Conservation (phyloP, 495 filamentous ascomycete species). For the Penicillium argentinense region DNA sequence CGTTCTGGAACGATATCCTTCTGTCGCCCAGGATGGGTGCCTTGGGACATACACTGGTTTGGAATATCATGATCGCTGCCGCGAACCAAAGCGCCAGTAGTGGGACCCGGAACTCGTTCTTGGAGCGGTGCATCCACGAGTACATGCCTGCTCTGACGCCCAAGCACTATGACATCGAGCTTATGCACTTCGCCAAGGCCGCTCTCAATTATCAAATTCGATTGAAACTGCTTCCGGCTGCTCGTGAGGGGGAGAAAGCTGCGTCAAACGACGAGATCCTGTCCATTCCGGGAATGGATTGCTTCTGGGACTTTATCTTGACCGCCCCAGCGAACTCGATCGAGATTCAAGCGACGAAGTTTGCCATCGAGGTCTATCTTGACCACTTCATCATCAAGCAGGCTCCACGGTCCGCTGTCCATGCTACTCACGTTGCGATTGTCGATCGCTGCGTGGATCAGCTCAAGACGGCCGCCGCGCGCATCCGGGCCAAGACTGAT, state of each 20-base stretch:
- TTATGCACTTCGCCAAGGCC: slow-evolving; percentile 67
- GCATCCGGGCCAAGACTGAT: slow-evolving; percentile 43
- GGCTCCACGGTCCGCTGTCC: slow-evolving; percentile 47
- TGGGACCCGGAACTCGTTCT: slow-evolving; percentile 61
- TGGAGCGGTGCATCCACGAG: slow-evolving; percentile 62
- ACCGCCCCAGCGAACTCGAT: slow-evolving; percentile 67
- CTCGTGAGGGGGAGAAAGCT: too few species aligned
- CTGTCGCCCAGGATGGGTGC: slow-evolving; percentile 55
- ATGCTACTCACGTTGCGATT: slow-evolving; percentile 74
- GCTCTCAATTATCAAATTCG: slow-evolving; percentile 47
- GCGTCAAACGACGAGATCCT: slow-evolving; percentile 52
- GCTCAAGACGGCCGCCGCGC: slow-evolving; percentile 65
- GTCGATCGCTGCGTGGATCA: slow-evolving; percentile 77
- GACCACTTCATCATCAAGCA: slow-evolving; percentile 47
- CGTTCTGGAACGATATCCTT: slow-evolving; percentile 68
- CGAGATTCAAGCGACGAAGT: slow-evolving; percentile 63
- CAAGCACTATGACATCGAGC: slow-evolving; percentile 61
- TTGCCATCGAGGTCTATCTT: slow-evolving; percentile 75
- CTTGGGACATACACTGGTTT: slow-evolving; percentile 59
- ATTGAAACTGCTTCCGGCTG: slow-evolving; percentile 37
- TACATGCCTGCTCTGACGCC: slow-evolving; percentile 66
- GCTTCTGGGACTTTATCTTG: slow-evolving; percentile 82
- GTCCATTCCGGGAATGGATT: slow-evolving; percentile 63
- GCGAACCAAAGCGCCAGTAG: slow-evolving; percentile 41
- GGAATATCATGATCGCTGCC: slow-evolving; percentile 62